A percentile compares a stretch with the other conserved stretches of the same genome.
Evolutionary conservation across 805 yeast genomes (phyloP).

Genomic region (Saturnispora zaruensis): DNA sequence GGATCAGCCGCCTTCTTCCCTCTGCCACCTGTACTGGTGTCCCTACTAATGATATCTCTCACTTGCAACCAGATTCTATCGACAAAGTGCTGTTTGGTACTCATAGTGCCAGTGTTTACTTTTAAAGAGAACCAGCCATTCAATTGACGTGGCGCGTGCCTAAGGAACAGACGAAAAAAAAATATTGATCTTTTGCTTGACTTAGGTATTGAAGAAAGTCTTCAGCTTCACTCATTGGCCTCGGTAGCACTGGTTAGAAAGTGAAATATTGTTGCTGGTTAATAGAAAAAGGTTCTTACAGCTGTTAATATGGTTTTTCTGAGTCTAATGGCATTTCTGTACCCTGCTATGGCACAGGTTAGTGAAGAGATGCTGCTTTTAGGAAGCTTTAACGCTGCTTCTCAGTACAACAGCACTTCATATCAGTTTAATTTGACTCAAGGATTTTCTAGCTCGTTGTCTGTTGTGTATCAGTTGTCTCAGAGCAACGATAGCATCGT

Average conservation of each 20-base stretch:
- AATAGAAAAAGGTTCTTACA: not conserved
- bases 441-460: not conserved
- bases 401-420: constrained; percentile 16
- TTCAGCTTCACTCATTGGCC: not conserved
- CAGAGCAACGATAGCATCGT: constrained; percentile 9
- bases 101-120: not conserved
- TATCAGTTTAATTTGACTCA: constrained; percentile 20
- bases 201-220: not conserved
- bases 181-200: not conserved
- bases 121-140: constrained; percentile 2
- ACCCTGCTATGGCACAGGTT: constrained; percentile 15
- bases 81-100: not conserved
- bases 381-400: constrained; percentile 24
- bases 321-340: not conserved
- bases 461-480: constrained; percentile 18
- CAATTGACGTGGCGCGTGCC: constrained; percentile 6
- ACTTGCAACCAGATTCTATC: not conserved
- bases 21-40: not conserved
- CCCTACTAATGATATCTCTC: not conserved
- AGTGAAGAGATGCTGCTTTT: constrained; percentile 19
- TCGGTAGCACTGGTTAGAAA: not conserved
- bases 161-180: not conserved
- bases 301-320: not conserved
- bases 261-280: not conserved
- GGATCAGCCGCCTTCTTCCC: not conserved